phyloP scores from a whole-genome alignment of 2,329 filamentous ascomycete species.

The Cytospora chrysosperma region DNA sequence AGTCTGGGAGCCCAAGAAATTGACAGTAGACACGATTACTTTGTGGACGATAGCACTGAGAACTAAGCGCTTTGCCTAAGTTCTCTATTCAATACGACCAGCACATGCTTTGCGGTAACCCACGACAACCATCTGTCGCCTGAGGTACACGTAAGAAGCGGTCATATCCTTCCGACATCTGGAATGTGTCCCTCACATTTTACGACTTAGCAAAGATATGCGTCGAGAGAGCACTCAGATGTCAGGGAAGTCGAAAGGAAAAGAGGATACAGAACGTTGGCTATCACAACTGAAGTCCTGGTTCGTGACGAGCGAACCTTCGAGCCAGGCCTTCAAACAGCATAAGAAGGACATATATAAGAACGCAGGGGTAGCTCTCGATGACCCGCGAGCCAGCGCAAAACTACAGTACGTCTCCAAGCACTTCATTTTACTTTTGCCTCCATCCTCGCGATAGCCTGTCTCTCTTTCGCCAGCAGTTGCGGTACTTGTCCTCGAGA shows the following conservation, averaged over 20 bases:
- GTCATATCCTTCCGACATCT: not conserved
- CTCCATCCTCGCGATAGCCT: not conserved
- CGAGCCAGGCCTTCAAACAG: conserved; percentile 46
- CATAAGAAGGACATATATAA: conserved; percentile 45
- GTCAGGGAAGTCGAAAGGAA: conserved; percentile 28
- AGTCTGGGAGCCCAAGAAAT: not conserved
- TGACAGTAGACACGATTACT: not conserved
- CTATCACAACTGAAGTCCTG: conserved; percentile 47
- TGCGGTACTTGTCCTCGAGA: not conserved
- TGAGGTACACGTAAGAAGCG: not conserved
- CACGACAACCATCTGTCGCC: not conserved
- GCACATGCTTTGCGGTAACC: not conserved
- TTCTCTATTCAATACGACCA: not conserved
- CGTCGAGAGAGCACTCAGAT: not conserved
- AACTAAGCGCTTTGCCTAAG: not conserved
- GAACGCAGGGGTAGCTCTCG: conserved; percentile 43
- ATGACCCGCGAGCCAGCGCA: conserved; percentile 43
- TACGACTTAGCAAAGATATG: not conserved
- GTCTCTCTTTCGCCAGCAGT: not conserved
- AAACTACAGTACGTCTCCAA: conserved; percentile 42
- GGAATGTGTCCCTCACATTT: not conserved
- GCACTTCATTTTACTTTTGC: not conserved
- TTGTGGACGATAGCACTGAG: not conserved
- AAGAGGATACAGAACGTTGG: conserved; percentile 38
- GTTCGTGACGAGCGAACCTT: conserved; percentile 50